Evolutionary conservation across 2,329 filamentous ascomycete genomes (phyloP).

Genomic region (Neofusicoccum umdonicola): DNA sequence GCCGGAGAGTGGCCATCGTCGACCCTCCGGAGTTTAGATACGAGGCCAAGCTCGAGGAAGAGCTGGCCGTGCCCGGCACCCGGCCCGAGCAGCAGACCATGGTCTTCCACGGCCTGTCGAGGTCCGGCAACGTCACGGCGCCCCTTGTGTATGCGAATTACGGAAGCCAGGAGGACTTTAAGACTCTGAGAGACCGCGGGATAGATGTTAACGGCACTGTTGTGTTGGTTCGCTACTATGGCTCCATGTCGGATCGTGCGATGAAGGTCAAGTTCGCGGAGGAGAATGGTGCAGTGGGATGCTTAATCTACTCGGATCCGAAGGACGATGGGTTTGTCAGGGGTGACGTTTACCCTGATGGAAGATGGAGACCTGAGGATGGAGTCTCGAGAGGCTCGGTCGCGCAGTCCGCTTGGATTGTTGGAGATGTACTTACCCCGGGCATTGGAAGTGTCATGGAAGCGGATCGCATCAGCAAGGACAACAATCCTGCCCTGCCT

Average conservation of each 20-base stretch:
- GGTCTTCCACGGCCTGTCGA: constrained; percentile 86
- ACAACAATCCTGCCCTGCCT: constrained; percentile 69
- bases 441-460: constrained; percentile 73
- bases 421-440: constrained; percentile 90
- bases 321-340: constrained; percentile 75
- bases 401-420: constrained; percentile 74
- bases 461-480: constrained; percentile 63
- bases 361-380: constrained; percentile 76
- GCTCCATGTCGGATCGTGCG: constrained; percentile 67
- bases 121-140: constrained; percentile 79
- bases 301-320: constrained; percentile 90
- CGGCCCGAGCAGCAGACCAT: constrained; percentile 62
- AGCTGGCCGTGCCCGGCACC: constrained; percentile 49
- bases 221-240: constrained; percentile 77
- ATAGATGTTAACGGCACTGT: constrained; percentile 77
- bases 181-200: constrained; percentile 65
- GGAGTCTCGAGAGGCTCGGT: constrained; percentile 82
- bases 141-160: constrained; percentile 91
- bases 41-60: constrained; percentile 82
- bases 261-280: constrained; percentile 90
- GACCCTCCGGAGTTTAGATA: constrained; percentile 67
- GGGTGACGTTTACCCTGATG: constrained; percentile 71
- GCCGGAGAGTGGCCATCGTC: constrained; percentile 78
- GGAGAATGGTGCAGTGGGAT: constrained; percentile 78
- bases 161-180: constrained; percentile 80